These are phyloP conservation scores for Antrodiella citrinella DNA, from an alignment of 768 basidiomycete species.

Conservation along the genomic window DNA sequence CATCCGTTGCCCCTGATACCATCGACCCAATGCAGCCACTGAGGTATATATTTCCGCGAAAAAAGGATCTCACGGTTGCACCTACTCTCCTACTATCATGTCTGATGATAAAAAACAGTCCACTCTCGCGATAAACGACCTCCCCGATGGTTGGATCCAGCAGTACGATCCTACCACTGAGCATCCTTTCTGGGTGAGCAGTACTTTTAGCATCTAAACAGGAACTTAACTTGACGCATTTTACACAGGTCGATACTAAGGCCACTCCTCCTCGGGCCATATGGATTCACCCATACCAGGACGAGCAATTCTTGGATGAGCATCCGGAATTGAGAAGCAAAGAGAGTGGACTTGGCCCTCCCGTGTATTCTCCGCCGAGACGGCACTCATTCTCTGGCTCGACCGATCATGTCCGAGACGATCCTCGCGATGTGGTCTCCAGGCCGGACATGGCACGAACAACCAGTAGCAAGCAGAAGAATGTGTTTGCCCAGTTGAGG, in stretches of 20 bases:
- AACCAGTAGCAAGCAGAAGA: no score
- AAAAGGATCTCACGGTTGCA: no score
- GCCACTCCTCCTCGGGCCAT: slow-evolving; percentile 56
- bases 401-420: slow-evolving; percentile 3
- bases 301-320: slow-evolving; percentile 50
- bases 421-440: no score
- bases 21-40: no score
- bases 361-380: slow-evolving; percentile 15
- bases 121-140: slow-evolving; percentile 20
- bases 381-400: slow-evolving; percentile 22
- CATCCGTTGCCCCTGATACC: no score
- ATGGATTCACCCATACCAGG: slow-evolving; percentile 70
- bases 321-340: slow-evolving; percentile 49
- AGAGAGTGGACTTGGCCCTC: slow-evolving; percentile 7
- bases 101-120: slow-evolving; percentile 19
- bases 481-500: slow-evolving; percentile 53
- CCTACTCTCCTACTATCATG: slow-evolving; percentile 8
- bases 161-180: slow-evolving; percentile 35
- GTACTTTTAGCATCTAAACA: no score
- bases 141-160: slow-evolving; percentile 53
- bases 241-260: slow-evolving; percentile 54
- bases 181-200: slow-evolving; percentile 42
- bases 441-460: neutral
- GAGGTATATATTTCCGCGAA: no score
- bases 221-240: neutral